phyloP scores from a whole-genome alignment of 805 yeast genomes.

The Yamadazyma endophytica region DNA sequence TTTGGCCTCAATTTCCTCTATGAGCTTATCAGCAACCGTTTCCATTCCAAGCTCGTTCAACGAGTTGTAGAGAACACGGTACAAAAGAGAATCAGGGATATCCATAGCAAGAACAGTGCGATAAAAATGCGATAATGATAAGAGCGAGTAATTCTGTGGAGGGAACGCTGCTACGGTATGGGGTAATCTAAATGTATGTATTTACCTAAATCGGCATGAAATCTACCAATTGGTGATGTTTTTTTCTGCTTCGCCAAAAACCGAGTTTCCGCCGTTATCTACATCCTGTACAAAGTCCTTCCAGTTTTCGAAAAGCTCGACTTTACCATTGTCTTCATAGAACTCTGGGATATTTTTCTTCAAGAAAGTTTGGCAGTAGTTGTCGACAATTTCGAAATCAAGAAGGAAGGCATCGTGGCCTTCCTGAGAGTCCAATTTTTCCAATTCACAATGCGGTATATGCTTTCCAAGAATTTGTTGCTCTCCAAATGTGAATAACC shows the following conservation, averaged over 20 bases:
- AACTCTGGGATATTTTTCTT: slow-evolving; percentile 52
- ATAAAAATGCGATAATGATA: no score
- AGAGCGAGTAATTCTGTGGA: no score
- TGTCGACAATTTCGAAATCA: slow-evolving; percentile 81
- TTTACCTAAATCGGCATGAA: no score
- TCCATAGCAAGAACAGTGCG: slow-evolving; percentile 6
- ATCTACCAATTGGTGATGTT: slow-evolving; percentile 86
- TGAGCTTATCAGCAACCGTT: slow-evolving; percentile 7
- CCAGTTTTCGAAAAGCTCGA: slow-evolving; percentile 42
- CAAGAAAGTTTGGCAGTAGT: slow-evolving; percentile 65
- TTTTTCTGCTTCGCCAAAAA: slow-evolving; percentile 91
- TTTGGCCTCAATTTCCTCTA: slow-evolving; percentile 9
- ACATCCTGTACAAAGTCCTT: slow-evolving; percentile 31
- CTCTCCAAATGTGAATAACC: slow-evolving; percentile 86
- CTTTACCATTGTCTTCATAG: slow-evolving; percentile 40
- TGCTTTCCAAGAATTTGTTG: slow-evolving; percentile 78
- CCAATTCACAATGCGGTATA: slow-evolving; percentile 65
- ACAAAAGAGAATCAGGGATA: slow-evolving; percentile 12
- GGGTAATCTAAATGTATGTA: no score
- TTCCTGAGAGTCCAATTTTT: slow-evolving; percentile 82
- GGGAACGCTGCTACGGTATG: no score
- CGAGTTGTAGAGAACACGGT: slow-evolving; percentile 7
- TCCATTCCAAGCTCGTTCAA: slow-evolving; percentile 11
- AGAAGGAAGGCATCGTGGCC: slow-evolving; percentile 96
- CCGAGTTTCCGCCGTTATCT: slow-evolving; percentile 51